Base-by-base conservation (phyloP, 202 grass and related monocot species). In the Carex arenaria region DNA sequence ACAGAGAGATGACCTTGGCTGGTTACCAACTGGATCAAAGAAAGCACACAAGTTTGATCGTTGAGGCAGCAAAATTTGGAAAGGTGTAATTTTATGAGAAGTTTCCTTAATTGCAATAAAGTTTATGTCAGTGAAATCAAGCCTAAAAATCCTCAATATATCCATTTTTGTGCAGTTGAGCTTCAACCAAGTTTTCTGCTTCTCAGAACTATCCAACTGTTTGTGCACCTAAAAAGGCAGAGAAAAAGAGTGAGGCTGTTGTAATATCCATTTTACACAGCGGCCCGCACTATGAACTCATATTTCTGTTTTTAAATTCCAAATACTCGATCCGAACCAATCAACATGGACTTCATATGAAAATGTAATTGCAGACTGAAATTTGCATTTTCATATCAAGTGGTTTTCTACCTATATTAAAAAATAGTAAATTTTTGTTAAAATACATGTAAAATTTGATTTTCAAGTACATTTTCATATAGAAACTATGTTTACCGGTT, bases 11-110 rank as follows among this genome's bases (percentile, higher is more conserved):
- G 95, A 63, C 54, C 79, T 85, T 97, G 8, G 83, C 85, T 86
- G 90, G 85, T 73, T 83, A 85, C 66, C 79, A 87, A 69, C 71
- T 94, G 72, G 92, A 94, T 87, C 92, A 93, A 88, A 90, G 59
- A 5, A 97, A 94, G 88, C 82, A 91, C 85, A 84, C 84, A 73
- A 85, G 90, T 86, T 86, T 91, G 47, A 71, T 94, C 69, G 62
- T 94, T 80, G 85, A 94, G 79, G 95, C 92, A 87, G 91, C 92
- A 19, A 89, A 64, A 91, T 84, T 85, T 84, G 95, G 95, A 80
- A 97, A 97, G 90, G 95, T 97, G 4, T 10, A 11, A 51, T 72
- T 72, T 72, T 88, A 71, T 82, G 55, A 49, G 36, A 54, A 64
- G 23, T 82, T 30, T 15, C 23, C 8, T 57, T 77, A 4, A 14